phyloP scores from a whole-genome alignment of 2,329 filamentous ascomycete genomes.

The Ceratocystis huliohia region DNA sequence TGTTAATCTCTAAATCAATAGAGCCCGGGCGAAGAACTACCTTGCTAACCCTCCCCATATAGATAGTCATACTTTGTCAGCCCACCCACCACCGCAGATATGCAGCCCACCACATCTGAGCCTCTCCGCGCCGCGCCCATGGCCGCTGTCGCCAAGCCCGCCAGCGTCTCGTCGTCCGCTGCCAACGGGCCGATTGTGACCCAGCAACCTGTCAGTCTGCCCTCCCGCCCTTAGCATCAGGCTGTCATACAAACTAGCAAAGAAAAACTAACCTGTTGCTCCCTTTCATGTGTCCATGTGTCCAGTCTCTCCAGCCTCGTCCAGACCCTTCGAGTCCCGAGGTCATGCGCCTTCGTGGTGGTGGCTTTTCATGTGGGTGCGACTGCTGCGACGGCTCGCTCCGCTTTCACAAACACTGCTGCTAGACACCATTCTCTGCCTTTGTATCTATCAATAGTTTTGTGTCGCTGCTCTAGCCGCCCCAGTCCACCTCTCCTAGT shows the following conservation, averaged over 20 bases:
- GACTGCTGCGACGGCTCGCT: constrained; percentile 27
- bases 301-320: constrained; percentile 23
- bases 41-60: neutral
- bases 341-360: constrained; percentile 24
- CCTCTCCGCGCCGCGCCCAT: constrained; percentile 11
- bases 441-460: neutral
- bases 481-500: neutral
- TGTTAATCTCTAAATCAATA: neutral
- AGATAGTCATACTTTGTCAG: neutral
- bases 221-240: neutral
- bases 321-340: constrained; percentile 22
- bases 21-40: neutral
- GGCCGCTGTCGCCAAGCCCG: constrained; percentile 12
- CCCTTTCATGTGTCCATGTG: neutral
- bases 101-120: constrained; percentile 10
- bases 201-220: constrained; percentile 21
- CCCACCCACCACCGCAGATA: neutral
- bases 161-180: neutral
- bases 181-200: constrained; percentile 16
- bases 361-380: constrained; percentile 25
- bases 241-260: neutral
- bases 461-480: neutral
- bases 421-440: constrained; percentile 21
- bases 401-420: constrained; percentile 27
- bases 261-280: neutral